A percentile compares a stretch with the other conserved stretches of the same genome.
Evolutionary conservation across 768 basidiomycete genomes (phyloP).

Genomic region (Rhizopogon vinicolor): DNA sequence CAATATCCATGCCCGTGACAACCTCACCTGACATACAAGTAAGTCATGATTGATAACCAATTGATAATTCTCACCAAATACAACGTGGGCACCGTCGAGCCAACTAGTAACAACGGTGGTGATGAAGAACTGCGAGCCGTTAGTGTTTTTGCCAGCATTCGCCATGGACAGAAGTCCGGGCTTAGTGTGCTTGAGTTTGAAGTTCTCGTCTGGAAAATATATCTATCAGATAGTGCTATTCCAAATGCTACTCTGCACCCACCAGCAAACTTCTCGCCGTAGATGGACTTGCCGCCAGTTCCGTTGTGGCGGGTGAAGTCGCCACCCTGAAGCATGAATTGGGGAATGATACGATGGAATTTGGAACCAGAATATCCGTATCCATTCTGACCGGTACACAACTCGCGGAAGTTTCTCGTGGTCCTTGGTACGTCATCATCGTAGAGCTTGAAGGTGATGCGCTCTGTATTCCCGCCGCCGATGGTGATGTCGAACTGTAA

Average conservation of each 20-base stretch:
- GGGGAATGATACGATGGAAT: constrained; percentile 84
- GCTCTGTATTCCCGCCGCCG: constrained; percentile 35
- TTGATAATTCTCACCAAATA: constrained; percentile 58
- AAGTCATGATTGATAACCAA: neutral
- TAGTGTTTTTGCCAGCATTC: constrained; percentile 78
- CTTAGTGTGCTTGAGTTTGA: constrained; percentile 68
- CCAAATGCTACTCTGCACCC: constrained; percentile 10
- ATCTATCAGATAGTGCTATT: constrained; percentile 10
- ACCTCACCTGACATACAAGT: constrained; percentile 47
- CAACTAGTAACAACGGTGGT: constrained; percentile 73
- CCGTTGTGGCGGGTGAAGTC: constrained; percentile 73
- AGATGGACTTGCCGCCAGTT: constrained; percentile 80
- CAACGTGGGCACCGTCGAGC: constrained; percentile 83
- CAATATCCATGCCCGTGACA: constrained; percentile 55
- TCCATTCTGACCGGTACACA: constrained; percentile 71
- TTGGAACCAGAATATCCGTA: constrained; percentile 62
- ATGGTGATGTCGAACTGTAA: constrained; percentile 66
- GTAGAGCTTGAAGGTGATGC: constrained; percentile 82
- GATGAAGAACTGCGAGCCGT: constrained; percentile 91
- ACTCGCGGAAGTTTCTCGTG: constrained; percentile 82
- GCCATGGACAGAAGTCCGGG: constrained; percentile 73
- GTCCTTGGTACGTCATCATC: constrained; percentile 77
- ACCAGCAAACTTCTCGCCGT: constrained; percentile 66
- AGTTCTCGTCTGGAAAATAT: constrained; percentile 74
- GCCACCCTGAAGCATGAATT: constrained; percentile 90